Base-by-base conservation (phyloP, 805 yeast species). In the Saccharomyces jurei region DNA sequence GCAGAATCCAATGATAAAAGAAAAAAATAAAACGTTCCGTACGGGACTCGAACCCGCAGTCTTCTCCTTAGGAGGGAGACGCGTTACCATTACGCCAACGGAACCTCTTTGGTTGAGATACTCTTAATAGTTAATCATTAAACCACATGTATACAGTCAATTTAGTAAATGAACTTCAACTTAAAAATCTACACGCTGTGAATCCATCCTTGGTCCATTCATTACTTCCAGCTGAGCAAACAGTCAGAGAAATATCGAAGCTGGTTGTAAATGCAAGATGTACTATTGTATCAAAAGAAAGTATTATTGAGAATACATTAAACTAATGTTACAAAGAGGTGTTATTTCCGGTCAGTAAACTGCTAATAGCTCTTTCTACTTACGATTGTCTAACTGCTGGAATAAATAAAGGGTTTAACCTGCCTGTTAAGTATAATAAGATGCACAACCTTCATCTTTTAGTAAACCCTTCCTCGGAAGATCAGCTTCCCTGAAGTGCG, bases 21-120 rank as follows among this genome's bases (percentile, higher is more conserved):
- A 36, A 36, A 50, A 47, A 52, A 55, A 58, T 55, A 55, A 32
- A 21, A 49, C 80, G 75, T 77, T 74, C 79, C 79, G 76, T 78
- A 75, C 81, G 82, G 82, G 82, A 78, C 81, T 78, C 82, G 82
- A 78, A 78, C 82, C 81, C 82, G 81, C 81, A 78, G 76, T 78
- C 82, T 78, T 76, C 82, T 79, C 81, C 81, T 78, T 79, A 78
- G 82, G 82, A 78, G 82, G 81, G 81, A 79, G 81, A 78, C 77
- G 82, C 82, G 80, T 78, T 78, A 77, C 82, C 82, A 78, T 78
- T 78, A 75, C 80, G 82, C 82, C 81, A 78, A 75, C 73, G 77
- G 77, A 67, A 60, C 65, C n/a, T 10, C 29, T 17, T 48, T 26
- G 29, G 17, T 22, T 17, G 31, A 26, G n/a, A 6, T 27, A 25